These are phyloP conservation scores for Sugiyamaella castrensis DNA, from an alignment of 1,139 yeast genomes.

Conservation along the genomic window DNA sequence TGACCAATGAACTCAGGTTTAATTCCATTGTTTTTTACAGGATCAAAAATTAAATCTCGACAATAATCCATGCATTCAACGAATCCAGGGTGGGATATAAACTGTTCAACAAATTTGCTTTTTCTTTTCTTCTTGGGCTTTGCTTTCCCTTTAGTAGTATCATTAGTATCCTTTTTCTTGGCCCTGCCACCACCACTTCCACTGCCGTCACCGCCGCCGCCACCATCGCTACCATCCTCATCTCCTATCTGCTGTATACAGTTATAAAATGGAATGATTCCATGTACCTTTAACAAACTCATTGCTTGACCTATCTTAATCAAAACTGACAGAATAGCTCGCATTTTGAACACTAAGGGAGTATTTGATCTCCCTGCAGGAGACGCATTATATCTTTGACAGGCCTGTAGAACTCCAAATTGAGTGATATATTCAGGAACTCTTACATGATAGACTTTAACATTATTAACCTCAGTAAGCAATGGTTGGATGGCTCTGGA, in stretches of 20 bases:
- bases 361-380: constrained; percentile 26
- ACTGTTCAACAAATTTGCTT: constrained; percentile 34
- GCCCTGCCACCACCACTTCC: background rate
- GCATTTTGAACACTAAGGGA: constrained; percentile 28
- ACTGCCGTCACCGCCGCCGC: background rate
- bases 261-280: constrained; percentile 69
- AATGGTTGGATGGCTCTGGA: constrained; percentile 63
- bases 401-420: constrained; percentile 68
- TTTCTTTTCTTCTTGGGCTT: constrained; percentile 25
- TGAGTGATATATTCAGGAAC: constrained; percentile 69
- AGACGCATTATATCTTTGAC: constrained; percentile 43
- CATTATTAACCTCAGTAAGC: constrained; percentile 59
- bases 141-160: constrained; percentile 11
- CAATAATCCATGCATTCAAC: constrained; percentile 46
- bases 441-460: constrained; percentile 57
- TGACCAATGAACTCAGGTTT: constrained; percentile 58
- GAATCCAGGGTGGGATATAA: constrained; percentile 54
- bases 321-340: constrained; percentile 47
- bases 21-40: background rate
- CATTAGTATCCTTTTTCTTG: background rate
- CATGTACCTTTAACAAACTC: constrained; percentile 64
- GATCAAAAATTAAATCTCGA: constrained; percentile 36
- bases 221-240: background rate
- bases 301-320: constrained; percentile 67
- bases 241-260: constrained; percentile 34